A percentile compares a stretch with the other conserved stretches of the same genome.
Evolutionary conservation across 2,329 filamentous ascomycete species (phyloP).

Genomic region (Apiospora arundinis): DNA sequence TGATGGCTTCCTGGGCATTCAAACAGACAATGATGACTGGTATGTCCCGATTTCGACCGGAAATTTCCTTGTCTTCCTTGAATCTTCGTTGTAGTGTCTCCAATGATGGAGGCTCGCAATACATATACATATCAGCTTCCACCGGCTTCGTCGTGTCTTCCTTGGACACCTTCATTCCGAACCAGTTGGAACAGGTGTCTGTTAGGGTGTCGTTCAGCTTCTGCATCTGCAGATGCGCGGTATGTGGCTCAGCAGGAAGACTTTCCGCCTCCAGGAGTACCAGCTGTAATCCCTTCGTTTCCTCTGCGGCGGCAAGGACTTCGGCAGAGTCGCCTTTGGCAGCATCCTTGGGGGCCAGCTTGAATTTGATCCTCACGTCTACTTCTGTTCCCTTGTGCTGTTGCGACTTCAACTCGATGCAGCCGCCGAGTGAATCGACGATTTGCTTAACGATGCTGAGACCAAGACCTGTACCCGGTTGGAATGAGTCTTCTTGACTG

Average conservation of each 20-base stretch:
- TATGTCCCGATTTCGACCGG: constrained; percentile 23
- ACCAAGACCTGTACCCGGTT: constrained; percentile 66
- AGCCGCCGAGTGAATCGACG: constrained; percentile 64
- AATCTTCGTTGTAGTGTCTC: constrained; percentile 29
- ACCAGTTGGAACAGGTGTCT: constrained; percentile 42
- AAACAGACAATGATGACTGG: constrained; percentile 39
- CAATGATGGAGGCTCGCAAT: constrained; percentile 35
- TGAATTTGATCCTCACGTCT: constrained; percentile 52
- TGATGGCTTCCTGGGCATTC: constrained; percentile 39
- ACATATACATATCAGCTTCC: constrained; percentile 35
- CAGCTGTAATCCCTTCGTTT: constrained; percentile 30
- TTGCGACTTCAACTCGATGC: constrained; percentile 62
- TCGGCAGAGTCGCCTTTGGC: constrained; percentile 27
- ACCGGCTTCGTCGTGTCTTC: constrained; percentile 22
- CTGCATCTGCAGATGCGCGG: constrained; percentile 27
- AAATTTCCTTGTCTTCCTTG: constrained; percentile 20
- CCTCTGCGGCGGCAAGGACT: constrained; percentile 17
- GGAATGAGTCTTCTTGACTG: constrained; percentile 66
- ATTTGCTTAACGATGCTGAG: constrained; percentile 68
- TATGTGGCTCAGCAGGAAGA: constrained; percentile 18
- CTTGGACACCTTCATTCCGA: constrained; percentile 39
- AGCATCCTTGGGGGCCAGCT: constrained; percentile 25
- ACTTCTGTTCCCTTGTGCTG: constrained; percentile 62
- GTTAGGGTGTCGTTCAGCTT: constrained; percentile 39
- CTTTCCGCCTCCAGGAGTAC: constrained; percentile 30